These are phyloP conservation scores for Gymnopilus dilepis DNA, from an alignment of 768 basidiomycete species.

Conservation along the genomic window DNA sequence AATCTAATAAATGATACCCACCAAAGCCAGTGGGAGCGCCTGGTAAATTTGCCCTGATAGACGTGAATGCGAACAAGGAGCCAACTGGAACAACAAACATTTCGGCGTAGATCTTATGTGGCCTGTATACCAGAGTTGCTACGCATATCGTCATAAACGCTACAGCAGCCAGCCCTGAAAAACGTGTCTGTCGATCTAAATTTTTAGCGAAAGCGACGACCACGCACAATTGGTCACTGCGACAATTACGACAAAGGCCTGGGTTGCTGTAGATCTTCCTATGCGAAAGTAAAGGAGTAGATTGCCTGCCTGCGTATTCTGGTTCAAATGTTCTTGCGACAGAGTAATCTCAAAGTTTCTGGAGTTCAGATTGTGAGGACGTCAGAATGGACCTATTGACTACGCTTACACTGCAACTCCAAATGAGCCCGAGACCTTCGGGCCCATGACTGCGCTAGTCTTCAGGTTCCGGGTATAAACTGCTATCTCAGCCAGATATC, in stretches of 20 bases:
- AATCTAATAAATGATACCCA: too few relatives aligned
- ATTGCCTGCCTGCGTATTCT: not conserved
- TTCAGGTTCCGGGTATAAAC: not conserved
- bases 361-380: too few relatives aligned
- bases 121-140: constrained; percentile 11
- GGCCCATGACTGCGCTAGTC: not conserved
- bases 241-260: constrained; percentile 16
- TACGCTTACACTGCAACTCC: constrained; percentile 17
- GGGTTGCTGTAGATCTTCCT: constrained; percentile 9
- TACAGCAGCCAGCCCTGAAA: constrained; percentile 15
- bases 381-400: too few relatives aligned
- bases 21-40: constrained; percentile 31
- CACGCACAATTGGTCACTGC: constrained; percentile 17
- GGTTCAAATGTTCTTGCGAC: not conserved
- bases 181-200: not conserved
- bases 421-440: not conserved
- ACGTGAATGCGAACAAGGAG: constrained; percentile 30
- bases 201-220: too few relatives aligned
- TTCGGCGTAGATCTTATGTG: constrained; percentile 21
- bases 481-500: constrained; percentile 11
- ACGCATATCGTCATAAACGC: constrained; percentile 17
- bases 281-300: constrained; percentile 3
- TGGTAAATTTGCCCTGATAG: constrained; percentile 27
- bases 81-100: constrained; percentile 28
- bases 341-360: constrained; percentile 19